phyloP scores from a whole-genome alignment of 257 asterid genomes.

The Salvia rosmarinus region DNA sequence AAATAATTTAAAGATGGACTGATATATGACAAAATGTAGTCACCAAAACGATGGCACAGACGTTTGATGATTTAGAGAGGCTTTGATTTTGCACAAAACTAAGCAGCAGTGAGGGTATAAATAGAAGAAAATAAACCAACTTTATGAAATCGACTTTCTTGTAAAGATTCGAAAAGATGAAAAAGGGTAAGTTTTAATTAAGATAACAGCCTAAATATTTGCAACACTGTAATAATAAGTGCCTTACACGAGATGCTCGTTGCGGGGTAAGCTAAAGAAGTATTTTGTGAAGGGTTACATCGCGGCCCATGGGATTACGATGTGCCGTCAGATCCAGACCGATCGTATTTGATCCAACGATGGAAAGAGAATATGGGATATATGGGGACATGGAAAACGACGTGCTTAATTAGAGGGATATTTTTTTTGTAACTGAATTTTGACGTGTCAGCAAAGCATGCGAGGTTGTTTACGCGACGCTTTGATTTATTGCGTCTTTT shows the following conservation, averaged over 20 bases:
- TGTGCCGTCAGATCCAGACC: slow-evolving; percentile 36
- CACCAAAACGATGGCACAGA: slow-evolving; percentile 24
- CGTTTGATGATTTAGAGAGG: background rate
- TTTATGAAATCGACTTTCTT: slow-evolving; percentile 25
- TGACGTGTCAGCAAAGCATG: slow-evolving; percentile 58
- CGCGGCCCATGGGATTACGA: slow-evolving; percentile 34
- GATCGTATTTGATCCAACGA: slow-evolving; percentile 42
- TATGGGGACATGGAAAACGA: slow-evolving; percentile 36
- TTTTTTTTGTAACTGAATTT: slow-evolving; percentile 31
- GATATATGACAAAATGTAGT: background rate
- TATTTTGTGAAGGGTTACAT: slow-evolving; percentile 33
- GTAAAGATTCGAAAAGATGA: slow-evolving; percentile 23
- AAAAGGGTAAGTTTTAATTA: background rate
- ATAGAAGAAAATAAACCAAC: slow-evolving; percentile 32
- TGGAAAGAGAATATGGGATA: slow-evolving; percentile 3
- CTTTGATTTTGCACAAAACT: background rate
- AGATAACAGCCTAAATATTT: too few relatives aligned
- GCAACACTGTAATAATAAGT: slow-evolving; percentile 33
- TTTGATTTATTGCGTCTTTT: slow-evolving; percentile 30
- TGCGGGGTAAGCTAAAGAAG: slow-evolving; percentile 29
- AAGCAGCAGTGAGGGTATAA: slow-evolving; percentile 21
- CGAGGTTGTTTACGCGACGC: slow-evolving; percentile 54
- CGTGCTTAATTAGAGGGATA: slow-evolving; percentile 12
- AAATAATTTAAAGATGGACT: background rate
- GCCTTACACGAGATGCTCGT: slow-evolving; percentile 58